These are phyloP conservation scores for Crithidia thermophila DNA, from an alignment of 208 protist genomes.

Conservation along the genomic window DNA sequence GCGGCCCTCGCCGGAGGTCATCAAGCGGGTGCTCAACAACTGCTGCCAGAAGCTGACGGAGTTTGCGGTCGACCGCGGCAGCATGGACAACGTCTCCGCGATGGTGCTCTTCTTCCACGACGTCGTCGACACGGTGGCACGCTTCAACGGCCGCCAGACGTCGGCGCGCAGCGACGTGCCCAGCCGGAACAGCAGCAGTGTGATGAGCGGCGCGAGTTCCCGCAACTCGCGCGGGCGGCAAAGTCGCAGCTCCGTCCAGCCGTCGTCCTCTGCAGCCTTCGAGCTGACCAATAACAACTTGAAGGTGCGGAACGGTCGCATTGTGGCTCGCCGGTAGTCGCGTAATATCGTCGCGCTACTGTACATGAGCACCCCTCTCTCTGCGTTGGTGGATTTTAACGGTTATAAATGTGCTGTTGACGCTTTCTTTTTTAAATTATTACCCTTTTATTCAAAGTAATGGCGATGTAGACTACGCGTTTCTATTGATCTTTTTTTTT, in stretches of 20 bases:
- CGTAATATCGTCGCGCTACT: too few relatives aligned
- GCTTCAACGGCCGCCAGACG: constrained; percentile 34
- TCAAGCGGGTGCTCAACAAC: constrained; percentile 63
- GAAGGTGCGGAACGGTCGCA: constrained; percentile 33
- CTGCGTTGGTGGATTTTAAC: not conserved
- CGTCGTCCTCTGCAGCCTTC: constrained; percentile 10
- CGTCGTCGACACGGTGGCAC: constrained; percentile 64
- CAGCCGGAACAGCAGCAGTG: not conserved
- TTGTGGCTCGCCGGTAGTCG: constrained; percentile 21
- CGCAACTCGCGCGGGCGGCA: not conserved
- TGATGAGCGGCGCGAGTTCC: not conserved
- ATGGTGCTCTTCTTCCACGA: constrained; percentile 85
- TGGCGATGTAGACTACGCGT: too few relatives aligned
- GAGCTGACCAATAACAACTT: constrained; percentile 29
- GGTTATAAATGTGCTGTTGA: too few relatives aligned
- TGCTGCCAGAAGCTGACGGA: constrained; percentile 83
- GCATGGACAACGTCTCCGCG: constrained; percentile 83
- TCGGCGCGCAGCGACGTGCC: not conserved
- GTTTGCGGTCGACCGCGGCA: constrained; percentile 79
- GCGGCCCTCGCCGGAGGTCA: constrained; percentile 46
- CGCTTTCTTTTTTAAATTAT: too few relatives aligned
- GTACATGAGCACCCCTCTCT: not conserved
- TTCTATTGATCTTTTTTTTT: too few relatives aligned
- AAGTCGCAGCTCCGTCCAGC: constrained; percentile 6
- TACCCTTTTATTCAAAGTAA: too few relatives aligned